phyloP scores from a whole-genome alignment of 805 yeast genomes.

The Yarrowia porcina region DNA sequence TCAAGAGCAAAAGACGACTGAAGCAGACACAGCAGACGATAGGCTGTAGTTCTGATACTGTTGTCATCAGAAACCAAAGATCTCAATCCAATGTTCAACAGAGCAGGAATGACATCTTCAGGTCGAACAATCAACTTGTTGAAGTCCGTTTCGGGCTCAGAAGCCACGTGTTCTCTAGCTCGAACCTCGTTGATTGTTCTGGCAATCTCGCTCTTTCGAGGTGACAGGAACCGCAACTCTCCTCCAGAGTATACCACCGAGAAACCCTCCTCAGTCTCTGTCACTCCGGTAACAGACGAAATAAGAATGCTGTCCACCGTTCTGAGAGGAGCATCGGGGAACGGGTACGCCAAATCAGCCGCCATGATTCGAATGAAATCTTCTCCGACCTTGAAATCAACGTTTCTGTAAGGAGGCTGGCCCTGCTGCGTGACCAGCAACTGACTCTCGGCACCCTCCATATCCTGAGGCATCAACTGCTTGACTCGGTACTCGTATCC shows the following conservation, averaged over 20 bases:
- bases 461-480: not conserved
- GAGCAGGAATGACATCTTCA: slow-evolving; percentile 52
- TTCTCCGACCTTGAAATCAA: slow-evolving; percentile 19
- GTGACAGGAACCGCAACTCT: slow-evolving; percentile 15
- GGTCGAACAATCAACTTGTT: slow-evolving; percentile 17
- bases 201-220: slow-evolving; percentile 30
- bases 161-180: slow-evolving; percentile 9
- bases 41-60: slow-evolving; percentile 61
- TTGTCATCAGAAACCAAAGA: slow-evolving; percentile 62
- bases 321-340: slow-evolving; percentile 6
- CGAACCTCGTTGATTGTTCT: slow-evolving; percentile 31
- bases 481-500: slow-evolving; percentile 10
- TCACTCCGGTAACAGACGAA: not conserved
- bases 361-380: slow-evolving; percentile 2
- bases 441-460: not conserved
- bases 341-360: not conserved
- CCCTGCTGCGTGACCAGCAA: not conserved
- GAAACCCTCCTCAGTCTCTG: slow-evolving; percentile 9
- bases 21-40: slow-evolving; percentile 58
- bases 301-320: not conserved
- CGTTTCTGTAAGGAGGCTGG: not conserved
- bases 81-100: slow-evolving; percentile 61
- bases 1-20: slow-evolving; percentile 58
- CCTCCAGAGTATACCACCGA: not conserved
- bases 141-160: not conserved